Percentiles rank a stretch among this genome's conserved stretches.
These are phyloP conservation scores for Candida multigemmis DNA, from an alignment of 805 yeast genomes.

Conservation along the genomic window DNA sequence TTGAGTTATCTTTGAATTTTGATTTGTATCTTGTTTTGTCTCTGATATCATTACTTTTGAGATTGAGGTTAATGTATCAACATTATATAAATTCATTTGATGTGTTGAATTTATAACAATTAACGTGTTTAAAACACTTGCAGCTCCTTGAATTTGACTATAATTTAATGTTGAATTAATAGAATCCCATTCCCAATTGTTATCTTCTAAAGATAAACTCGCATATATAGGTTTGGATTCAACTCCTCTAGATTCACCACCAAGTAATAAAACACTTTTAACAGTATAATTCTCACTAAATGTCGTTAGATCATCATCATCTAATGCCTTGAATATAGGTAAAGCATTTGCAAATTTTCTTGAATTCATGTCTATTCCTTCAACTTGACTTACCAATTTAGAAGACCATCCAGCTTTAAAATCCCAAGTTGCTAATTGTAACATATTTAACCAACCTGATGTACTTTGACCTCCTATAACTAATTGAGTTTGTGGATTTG, in stretches of 20 bases:
- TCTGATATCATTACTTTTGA: slow-evolving; percentile 12
- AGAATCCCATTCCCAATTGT: slow-evolving; percentile 31
- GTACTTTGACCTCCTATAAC: slow-evolving; percentile 60
- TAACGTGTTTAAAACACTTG: slow-evolving; percentile 42
- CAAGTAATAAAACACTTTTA: slow-evolving; percentile 42
- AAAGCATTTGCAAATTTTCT: slow-evolving; percentile 44
- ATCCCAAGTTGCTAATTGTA: slow-evolving; percentile 68
- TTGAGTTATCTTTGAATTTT: slow-evolving; percentile 3
- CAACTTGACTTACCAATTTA: slow-evolving; percentile 14
- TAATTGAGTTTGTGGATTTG: slow-evolving; percentile 37
- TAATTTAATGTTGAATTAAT: slow-evolving; percentile 7
- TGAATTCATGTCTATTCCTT: slow-evolving; percentile 34
- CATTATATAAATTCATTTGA: slow-evolving; percentile 32
- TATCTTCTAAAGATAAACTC: slow-evolving; percentile 20
- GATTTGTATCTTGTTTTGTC: too few relatives aligned
- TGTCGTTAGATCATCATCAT: slow-evolving; percentile 10
- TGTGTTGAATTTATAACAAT: slow-evolving; percentile 32
- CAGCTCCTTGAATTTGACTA: slow-evolving; percentile 37
- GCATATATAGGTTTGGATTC: slow-evolving; percentile 39
- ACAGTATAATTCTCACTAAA: slow-evolving; percentile 20
- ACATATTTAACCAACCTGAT: slow-evolving; percentile 63
- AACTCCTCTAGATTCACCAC: slow-evolving; percentile 56
- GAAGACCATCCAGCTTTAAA: slow-evolving; percentile 62
- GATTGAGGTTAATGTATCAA: slow-evolving; percentile 22
- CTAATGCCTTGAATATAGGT: slow-evolving; percentile 37